These are phyloP conservation scores for Diversispora epigaea DNA, from an alignment of 192 early-diverging fungal genomes.

Conservation along the genomic window DNA sequence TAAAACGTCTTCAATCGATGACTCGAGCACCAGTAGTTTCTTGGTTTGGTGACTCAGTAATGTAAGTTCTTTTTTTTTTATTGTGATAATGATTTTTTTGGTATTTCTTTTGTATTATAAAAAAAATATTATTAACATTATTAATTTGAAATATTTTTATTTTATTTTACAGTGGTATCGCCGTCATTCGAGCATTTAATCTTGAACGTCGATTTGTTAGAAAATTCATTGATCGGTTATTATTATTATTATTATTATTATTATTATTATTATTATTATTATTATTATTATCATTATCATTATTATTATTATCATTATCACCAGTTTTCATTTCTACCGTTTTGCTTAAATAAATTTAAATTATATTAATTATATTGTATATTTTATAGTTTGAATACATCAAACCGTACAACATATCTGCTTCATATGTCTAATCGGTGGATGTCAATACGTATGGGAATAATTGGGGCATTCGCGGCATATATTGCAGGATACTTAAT, in stretches of 20 bases:
- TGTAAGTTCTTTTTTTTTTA: slow-evolving; percentile 40
- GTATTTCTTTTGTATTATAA: slow-evolving; percentile 67
- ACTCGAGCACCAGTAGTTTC: slow-evolving; percentile 35
- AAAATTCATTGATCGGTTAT: slow-evolving; percentile 44
- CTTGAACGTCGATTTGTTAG: slow-evolving; percentile 63
- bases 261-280: background rate
- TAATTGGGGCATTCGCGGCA: slow-evolving; percentile 68
- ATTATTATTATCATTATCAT: background rate
- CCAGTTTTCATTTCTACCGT: background rate
- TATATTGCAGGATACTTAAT: slow-evolving; percentile 67
- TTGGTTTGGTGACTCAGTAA: slow-evolving; percentile 46
- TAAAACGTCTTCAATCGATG: slow-evolving; percentile 83
- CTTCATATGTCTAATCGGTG: slow-evolving; percentile 84
- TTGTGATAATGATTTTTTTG: too few relatives aligned
- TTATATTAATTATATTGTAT: background rate
- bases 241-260: background rate
- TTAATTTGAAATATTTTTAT: slow-evolving; percentile 71
- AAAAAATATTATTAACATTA: slow-evolving; percentile 87
- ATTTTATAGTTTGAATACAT: slow-evolving; percentile 50
- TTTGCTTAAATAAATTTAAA: background rate
- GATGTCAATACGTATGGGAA: slow-evolving; percentile 80
- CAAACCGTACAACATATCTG: slow-evolving; percentile 79
- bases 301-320: background rate
- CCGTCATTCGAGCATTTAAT: slow-evolving; percentile 84
- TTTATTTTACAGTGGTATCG: slow-evolving; percentile 71